A percentile compares a stretch with the other conserved stretches of the same genome.
Evolutionary conservation across 345 rosid genomes (phyloP).

Genomic region (Arabidopsis suecica): DNA sequence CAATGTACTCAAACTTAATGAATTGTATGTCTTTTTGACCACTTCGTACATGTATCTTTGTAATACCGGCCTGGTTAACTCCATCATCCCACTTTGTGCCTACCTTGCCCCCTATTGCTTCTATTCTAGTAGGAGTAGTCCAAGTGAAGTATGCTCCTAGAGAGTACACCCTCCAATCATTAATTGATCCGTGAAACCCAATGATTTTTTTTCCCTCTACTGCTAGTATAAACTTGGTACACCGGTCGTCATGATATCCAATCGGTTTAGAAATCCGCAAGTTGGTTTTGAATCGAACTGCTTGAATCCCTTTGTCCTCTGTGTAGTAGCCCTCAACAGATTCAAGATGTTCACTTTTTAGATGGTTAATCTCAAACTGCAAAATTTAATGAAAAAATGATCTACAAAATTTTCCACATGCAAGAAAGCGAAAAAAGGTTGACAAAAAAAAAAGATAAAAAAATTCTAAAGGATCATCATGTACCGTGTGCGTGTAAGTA

Average conservation of each 20-base stretch:
- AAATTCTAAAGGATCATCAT: too few relatives aligned
- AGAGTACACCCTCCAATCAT: accelerated
- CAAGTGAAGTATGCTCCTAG: slow-evolving; percentile 8
- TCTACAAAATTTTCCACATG: too few relatives aligned
- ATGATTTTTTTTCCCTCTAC: background rate
- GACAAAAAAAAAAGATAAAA: too few relatives aligned
- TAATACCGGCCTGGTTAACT: background rate
- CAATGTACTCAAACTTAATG: too few relatives aligned
- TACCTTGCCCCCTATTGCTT: slow-evolving; percentile 13
- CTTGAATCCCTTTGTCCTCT: background rate
- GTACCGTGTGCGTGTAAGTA: background rate
- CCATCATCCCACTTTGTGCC: slow-evolving; percentile 27
- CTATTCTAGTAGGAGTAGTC: background rate
- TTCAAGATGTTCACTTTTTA: slow-evolving; percentile 3
- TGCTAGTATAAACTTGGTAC: slow-evolving; percentile 1
- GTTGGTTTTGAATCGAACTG: slow-evolving; percentile 17
- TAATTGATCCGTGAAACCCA: background rate
- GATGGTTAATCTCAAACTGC: slow-evolving; percentile 10
- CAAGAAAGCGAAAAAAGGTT: too few relatives aligned
- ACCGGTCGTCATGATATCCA: background rate
- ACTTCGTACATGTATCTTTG: background rate
- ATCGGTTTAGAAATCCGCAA: background rate
- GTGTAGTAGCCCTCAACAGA: slow-evolving; percentile 9
- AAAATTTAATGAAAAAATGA: background rate
- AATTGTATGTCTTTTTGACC: too few relatives aligned